Conservation (phyloP, 495 filamentous ascomycete species). For the Penicillium robsamsonii region DNA sequence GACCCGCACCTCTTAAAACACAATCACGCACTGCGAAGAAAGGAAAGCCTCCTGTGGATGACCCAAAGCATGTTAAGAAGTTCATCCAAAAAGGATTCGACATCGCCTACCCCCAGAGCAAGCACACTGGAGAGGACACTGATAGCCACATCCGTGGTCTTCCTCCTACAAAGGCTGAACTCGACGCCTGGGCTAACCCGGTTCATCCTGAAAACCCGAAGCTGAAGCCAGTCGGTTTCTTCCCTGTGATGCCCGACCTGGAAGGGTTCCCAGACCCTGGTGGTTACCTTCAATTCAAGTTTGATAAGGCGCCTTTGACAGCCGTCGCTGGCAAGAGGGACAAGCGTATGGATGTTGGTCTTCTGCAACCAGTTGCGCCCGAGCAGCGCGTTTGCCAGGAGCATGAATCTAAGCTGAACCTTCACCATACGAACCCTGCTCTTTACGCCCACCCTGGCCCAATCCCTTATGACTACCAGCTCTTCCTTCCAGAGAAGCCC, state of each 20-base stretch:
- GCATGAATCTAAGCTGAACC: conserved; percentile 52
- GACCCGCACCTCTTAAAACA: conserved; percentile 30
- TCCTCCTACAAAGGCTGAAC: conserved; percentile 54
- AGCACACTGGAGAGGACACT: conserved; percentile 54
- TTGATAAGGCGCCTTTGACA: conserved; percentile 73
- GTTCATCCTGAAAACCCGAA: conserved; percentile 81
- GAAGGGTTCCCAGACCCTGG: conserved; percentile 83
- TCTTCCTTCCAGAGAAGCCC: conserved; percentile 64
- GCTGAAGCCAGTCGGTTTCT: conserved; percentile 73
- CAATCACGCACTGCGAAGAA: conserved; percentile 45
- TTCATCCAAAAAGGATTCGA: conserved; percentile 85
- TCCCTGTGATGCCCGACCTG: conserved; percentile 83
- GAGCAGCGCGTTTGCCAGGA: conserved; percentile 46
- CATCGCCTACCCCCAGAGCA: conserved; percentile 67
- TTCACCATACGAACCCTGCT: conserved; percentile 61
- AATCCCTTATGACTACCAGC: conserved; percentile 72
- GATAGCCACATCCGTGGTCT: conserved; percentile 52
- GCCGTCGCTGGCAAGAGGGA: conserved; percentile 62
- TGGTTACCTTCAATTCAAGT: conserved; percentile 85
- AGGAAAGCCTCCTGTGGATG: conserved; percentile 56
- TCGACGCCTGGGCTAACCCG: conserved; percentile 68
- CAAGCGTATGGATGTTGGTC: conserved; percentile 71
- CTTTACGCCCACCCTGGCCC: conserved; percentile 59
- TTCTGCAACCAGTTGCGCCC: conserved; percentile 66
- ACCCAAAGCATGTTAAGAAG: conserved; percentile 77